Conservation (phyloP, 1,284 basidiomycete species). For the Tylopilus orsonianus region DNA sequence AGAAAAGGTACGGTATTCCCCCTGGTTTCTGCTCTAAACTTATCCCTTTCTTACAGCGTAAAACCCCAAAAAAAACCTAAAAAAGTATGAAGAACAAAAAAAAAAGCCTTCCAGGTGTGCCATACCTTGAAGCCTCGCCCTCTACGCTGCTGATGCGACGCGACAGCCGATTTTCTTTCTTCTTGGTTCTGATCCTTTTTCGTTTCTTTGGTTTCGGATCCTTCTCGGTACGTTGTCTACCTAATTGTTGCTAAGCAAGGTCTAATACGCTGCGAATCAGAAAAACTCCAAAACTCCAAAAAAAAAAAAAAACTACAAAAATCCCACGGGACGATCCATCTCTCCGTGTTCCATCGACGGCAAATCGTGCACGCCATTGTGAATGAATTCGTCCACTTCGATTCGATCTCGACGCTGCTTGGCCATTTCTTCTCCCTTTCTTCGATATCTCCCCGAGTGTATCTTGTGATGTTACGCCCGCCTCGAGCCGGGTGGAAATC, state of each 20-base stretch:
- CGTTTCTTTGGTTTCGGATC: neutral
- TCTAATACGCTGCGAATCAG: neutral
- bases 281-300: constrained; percentile 1
- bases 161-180: too few species aligned
- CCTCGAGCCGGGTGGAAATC: constrained; percentile 8
- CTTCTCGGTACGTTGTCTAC: neutral
- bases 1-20: too few species aligned
- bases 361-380: neutral
- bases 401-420: neutral
- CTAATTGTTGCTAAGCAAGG: neutral
- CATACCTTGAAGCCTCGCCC: too few species aligned
- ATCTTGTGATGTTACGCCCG: constrained; percentile 12
- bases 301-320: constrained; percentile 12
- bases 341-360: neutral
- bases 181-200: too few species aligned
- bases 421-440: neutral
- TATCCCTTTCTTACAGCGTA: too few species aligned
- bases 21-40: too few species aligned
- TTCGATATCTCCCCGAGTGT: neutral
- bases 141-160: too few species aligned
- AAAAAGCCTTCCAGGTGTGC: too few species aligned
- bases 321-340: neutral
- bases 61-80: too few species aligned
- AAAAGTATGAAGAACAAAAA: too few species aligned
- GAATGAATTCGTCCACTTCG: neutral